Conservation (phyloP, 1,284 basidiomycete species). For the Trichosporon faecale region DNA sequence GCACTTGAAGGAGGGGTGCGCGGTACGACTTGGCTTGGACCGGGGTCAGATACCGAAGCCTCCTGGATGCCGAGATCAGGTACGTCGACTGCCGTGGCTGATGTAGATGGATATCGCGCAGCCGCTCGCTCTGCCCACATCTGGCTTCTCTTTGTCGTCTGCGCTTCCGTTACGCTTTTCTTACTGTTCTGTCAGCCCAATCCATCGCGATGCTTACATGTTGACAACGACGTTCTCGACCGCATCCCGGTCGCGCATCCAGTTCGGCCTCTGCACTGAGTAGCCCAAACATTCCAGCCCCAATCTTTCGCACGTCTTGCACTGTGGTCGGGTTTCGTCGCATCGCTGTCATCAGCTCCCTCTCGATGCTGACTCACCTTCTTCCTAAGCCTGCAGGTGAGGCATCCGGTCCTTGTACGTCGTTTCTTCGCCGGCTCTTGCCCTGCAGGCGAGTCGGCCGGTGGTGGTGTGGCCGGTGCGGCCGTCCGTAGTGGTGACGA, state of each 20-base stretch:
- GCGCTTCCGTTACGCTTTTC: neutral
- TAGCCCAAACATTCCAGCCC: conserved; percentile 80
- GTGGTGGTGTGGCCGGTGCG: no score
- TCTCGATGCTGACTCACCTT: neutral
- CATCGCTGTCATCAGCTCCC: conserved; percentile 61
- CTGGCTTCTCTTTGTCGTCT: conserved; percentile 4
- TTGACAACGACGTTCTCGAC: conserved; percentile 13
- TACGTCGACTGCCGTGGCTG: neutral
- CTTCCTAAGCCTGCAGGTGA: conserved; percentile 31
- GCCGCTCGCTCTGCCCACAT: conserved; percentile 5
- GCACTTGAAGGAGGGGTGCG: neutral
- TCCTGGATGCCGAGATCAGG: no score
- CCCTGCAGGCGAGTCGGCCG: no score
- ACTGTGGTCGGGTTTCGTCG: conserved; percentile 66
- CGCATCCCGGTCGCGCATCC: conserved; percentile 57
- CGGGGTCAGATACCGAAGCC: neutral
- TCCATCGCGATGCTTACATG: conserved; percentile 12
- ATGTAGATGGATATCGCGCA: neutral
- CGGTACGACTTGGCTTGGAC: neutral
- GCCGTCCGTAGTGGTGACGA: neutral
- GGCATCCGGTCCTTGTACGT: conserved; percentile 23
- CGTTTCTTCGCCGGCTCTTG: neutral
- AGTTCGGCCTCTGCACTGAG: conserved; percentile 75
- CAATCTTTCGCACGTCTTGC: conserved; percentile 71
- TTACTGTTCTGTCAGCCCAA: conserved; percentile 9